A percentile compares a stretch with the other conserved stretches of the same genome.
phyloP scores from a whole-genome alignment of 257 asterid genomes.

The Haberlea rhodopensis region DNA sequence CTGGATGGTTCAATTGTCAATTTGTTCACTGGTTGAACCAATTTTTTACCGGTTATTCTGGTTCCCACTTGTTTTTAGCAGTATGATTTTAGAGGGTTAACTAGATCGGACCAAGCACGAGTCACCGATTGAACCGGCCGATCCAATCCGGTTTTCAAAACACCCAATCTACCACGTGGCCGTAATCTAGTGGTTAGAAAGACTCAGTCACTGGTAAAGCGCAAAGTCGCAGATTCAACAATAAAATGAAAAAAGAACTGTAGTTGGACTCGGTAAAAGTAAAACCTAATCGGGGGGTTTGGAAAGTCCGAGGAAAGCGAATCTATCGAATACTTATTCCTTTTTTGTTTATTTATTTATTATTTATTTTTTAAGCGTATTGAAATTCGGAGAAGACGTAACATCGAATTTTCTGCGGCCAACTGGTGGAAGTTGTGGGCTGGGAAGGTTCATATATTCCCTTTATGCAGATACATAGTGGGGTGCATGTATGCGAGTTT shows the following conservation, averaged over 20 bases:
- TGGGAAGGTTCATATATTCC: constrained; percentile 22
- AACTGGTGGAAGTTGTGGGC: constrained; percentile 24
- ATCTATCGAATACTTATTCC: constrained; percentile 14
- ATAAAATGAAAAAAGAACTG: neutral
- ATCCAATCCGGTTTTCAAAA: no score
- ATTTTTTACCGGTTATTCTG: no score
- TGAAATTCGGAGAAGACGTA: constrained; percentile 20
- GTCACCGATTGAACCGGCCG: no score
- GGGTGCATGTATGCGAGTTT: constrained; percentile 2
- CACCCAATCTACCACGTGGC: constrained; percentile 9
- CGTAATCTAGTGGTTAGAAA: neutral
- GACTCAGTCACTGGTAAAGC: neutral
- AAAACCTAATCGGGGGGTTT: neutral
- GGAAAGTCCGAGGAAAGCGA: constrained; percentile 22
- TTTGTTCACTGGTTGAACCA: no score
- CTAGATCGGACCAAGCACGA: no score
- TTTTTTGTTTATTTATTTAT: neutral
- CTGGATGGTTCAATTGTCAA: no score
- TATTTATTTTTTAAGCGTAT: neutral
- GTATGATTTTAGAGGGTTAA: no score
- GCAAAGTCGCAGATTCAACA: neutral
- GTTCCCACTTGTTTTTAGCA: no score
- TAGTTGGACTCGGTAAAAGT: constrained; percentile 17
- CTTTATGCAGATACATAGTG: neutral
- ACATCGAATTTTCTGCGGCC: constrained; percentile 33